phyloP scores from a whole-genome alignment of 768 basidiomycete genomes.

The Mycena polygramma region DNA sequence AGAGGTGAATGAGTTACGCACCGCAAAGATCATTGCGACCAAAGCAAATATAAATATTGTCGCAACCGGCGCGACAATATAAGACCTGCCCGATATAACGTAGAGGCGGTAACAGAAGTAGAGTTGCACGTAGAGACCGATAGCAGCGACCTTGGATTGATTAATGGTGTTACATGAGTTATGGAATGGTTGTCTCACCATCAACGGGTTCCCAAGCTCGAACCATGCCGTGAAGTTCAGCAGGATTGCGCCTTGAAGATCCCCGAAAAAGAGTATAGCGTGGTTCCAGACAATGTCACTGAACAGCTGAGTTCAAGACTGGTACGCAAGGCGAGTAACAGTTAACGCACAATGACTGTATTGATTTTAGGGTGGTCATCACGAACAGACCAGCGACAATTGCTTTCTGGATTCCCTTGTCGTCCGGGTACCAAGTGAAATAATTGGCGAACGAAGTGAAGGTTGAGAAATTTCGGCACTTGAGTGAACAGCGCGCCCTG shows the following conservation, averaged over 20 bases:
- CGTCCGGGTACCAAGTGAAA: neutral
- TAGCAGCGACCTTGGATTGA: neutral
- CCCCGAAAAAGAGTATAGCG: neutral
- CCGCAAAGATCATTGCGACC: neutral
- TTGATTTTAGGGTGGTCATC: neutral
- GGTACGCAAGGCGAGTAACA: neutral
- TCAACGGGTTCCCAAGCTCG: neutral
- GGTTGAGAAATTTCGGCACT: neutral
- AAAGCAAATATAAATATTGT: neutral
- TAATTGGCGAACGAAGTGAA: neutral
- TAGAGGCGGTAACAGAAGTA: slow-evolving; percentile 4
- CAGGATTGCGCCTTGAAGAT: neutral
- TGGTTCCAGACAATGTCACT: neutral
- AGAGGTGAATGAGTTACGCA: neutral
- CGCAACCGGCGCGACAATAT: neutral
- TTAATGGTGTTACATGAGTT: neutral
- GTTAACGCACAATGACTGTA: neutral
- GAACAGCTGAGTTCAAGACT: neutral
- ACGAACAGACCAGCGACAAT: neutral
- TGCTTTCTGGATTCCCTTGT: neutral
- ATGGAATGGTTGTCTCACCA: neutral
- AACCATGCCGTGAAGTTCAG: neutral
- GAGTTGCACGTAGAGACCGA: neutral
- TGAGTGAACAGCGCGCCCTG: neutral
- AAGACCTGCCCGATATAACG: neutral